Conservation (phyloP, 1,284 basidiomycete species). For the Heterobasidion occidentale region DNA sequence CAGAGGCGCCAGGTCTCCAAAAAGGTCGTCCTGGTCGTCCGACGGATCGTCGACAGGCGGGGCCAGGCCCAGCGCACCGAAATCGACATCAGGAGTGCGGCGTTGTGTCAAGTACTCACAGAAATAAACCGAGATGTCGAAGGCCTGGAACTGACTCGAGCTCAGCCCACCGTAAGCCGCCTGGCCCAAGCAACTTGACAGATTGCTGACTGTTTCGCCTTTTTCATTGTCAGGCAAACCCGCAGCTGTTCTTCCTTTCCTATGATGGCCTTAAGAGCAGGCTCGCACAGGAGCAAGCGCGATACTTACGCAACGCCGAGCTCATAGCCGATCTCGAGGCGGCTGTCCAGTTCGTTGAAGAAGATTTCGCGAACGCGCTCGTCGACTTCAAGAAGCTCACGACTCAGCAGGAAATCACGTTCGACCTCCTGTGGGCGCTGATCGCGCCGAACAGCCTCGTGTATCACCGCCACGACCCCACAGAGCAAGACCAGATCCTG, state of each 20-base stretch:
- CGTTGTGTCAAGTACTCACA: slow-evolving; percentile 12
- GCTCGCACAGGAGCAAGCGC: slow-evolving; percentile 7
- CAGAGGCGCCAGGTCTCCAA: slow-evolving; percentile 7
- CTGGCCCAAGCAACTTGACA: slow-evolving; percentile 4
- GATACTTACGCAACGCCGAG: slow-evolving; percentile 4
- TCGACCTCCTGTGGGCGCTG: slow-evolving; percentile 20
- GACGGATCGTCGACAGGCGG: slow-evolving; percentile 15
- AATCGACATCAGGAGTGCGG: slow-evolving; percentile 16
- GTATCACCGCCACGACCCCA: slow-evolving; percentile 13
- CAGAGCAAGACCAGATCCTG: slow-evolving; percentile 16
- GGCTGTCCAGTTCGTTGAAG: slow-evolving; percentile 13
- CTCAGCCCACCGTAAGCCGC: neutral
- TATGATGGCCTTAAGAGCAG: neutral
- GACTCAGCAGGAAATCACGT: slow-evolving; percentile 15
- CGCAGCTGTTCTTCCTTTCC: neutral
- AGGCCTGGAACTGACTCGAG: slow-evolving; percentile 8
- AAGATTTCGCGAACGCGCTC: slow-evolving; percentile 10
- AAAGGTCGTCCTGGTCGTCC: slow-evolving; percentile 16
- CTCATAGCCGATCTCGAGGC: slow-evolving; percentile 15
- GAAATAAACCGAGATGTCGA: slow-evolving; percentile 14
- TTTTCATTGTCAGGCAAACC: neutral
- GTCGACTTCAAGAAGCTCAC: slow-evolving; percentile 9
- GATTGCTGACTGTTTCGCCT: neutral
- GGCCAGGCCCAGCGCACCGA: slow-evolving; percentile 12
- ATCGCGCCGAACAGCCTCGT: slow-evolving; percentile 19